Base-by-base conservation (phyloP, 352 stramenopile genomes). In the Globisporangium rhizosaccharum region DNA sequence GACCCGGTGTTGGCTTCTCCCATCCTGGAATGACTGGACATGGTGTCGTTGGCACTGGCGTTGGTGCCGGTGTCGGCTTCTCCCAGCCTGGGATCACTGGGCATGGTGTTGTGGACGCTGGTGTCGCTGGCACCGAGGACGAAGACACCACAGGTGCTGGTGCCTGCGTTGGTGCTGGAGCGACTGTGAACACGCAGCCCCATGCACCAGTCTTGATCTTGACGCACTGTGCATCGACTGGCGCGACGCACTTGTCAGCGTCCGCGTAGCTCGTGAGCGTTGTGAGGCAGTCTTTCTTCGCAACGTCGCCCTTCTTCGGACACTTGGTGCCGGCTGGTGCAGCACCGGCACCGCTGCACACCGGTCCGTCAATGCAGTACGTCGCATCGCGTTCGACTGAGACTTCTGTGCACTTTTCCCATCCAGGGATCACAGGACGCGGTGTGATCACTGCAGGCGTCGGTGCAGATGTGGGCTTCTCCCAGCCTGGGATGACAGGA, bases 131-230 rank as follows among this genome's bases (percentile, higher is more conserved):
- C 18, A 18, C 33, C 33, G 33, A 25, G 7, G 10, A 14, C 44
- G 17, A n/a, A 14, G 17, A 6, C 18, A 26, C 15, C 10, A 14
- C 17, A 15, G 44, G 18, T 1, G 44, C 20, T 25, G 44, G 44
- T 23, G 44, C 20, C 44, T 17, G 2, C 2, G 7, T 0, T 44
- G 37, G 1, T 18, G 61, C 48, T 14, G 64, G 9, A 0, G 33
- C 50, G 28, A 52, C 47, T 51, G 62, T 69, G 51, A 56, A 87
- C 36, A 87, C 75, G 48, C 82, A 92, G 11, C 82, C 82, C 79
- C 76, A 89, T 4, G 75, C 82, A 33, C 78, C 80, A n/a, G 76
- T 88, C 56, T 82, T 72, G 55, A 90, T 82, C 69, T 79, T 87
- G n/a, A 59, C 30, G 51, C 77, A 90, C 41, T 62, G 54, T 0